Evolutionary conservation across 1,284 basidiomycete species (phyloP).

Genomic region (Ganoderma resinaceum): DNA sequence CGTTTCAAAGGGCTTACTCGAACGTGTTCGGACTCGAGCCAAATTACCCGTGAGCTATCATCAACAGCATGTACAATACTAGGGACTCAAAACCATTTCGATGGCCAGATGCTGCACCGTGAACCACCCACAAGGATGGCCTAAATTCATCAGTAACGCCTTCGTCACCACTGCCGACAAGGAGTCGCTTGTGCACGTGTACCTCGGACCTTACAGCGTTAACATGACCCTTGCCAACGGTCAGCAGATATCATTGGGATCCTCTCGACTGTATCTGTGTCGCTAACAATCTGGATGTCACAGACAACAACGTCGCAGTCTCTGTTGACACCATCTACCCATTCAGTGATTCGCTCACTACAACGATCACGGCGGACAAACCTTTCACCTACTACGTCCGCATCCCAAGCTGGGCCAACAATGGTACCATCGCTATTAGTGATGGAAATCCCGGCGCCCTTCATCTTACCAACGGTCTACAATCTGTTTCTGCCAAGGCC

Average conservation of each 20-base stretch:
- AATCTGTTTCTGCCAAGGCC: neutral
- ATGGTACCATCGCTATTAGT: slow-evolving; percentile 53
- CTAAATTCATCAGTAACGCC: slow-evolving; percentile 62
- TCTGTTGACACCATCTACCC: slow-evolving; percentile 60
- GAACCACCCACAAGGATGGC: slow-evolving; percentile 64
- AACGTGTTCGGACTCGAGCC: slow-evolving; percentile 56
- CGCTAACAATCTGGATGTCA: neutral
- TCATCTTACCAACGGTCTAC: neutral
- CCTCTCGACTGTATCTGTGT: neutral
- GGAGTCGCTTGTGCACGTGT: slow-evolving; percentile 57
- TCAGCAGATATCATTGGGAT: neutral
- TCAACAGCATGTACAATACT: neutral
- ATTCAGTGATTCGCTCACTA: slow-evolving; percentile 57
- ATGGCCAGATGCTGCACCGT: slow-evolving; percentile 59
- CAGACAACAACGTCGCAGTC: slow-evolving; percentile 53
- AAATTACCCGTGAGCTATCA: slow-evolving; percentile 38
- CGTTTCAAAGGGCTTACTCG: slow-evolving; percentile 24
- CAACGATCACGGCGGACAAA: slow-evolving; percentile 53
- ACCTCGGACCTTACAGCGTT: slow-evolving; percentile 58
- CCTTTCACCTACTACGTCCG: slow-evolving; percentile 60
- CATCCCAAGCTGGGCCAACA: slow-evolving; percentile 58
- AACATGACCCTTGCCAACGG: slow-evolving; percentile 20
- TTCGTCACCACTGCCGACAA: slow-evolving; percentile 58
- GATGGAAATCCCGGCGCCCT: neutral
- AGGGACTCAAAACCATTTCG: neutral